Evolutionary conservation across 2,329 filamentous ascomycete genomes (phyloP).

Genomic region (Dactylellina parvicollis): DNA sequence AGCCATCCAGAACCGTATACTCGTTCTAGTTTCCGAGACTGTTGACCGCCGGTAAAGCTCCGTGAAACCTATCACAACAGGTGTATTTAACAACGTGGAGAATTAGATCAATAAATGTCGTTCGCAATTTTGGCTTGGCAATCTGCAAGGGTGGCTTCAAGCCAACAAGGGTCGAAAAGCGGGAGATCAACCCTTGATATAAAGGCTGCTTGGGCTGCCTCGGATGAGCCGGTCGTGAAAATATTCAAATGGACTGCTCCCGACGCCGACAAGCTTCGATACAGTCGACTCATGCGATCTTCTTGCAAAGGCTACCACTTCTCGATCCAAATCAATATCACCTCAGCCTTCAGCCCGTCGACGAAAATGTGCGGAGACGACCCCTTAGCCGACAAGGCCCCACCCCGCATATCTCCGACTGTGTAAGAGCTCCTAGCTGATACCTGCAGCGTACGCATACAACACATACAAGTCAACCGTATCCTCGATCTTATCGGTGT

Average conservation of each 20-base stretch:
- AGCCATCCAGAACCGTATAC: slow-evolving; percentile 20
- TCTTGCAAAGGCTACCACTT: slow-evolving; percentile 6
- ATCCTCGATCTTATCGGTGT: neutral
- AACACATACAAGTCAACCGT: slow-evolving; percentile 41
- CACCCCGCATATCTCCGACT: slow-evolving; percentile 45
- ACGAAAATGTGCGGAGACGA: slow-evolving; percentile 49
- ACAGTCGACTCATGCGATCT: slow-evolving; percentile 8
- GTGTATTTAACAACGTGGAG: slow-evolving; percentile 52
- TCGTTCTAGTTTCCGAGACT: slow-evolving; percentile 23
- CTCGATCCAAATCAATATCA: slow-evolving; percentile 16
- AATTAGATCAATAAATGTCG: slow-evolving; percentile 28
- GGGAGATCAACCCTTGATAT: slow-evolving; percentile 47
- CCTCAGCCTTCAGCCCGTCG: slow-evolving; percentile 40
- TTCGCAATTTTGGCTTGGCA: slow-evolving; percentile 54
- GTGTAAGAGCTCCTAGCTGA: slow-evolving; percentile 37
- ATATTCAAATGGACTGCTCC: neutral
- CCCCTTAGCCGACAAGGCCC: slow-evolving; percentile 44
- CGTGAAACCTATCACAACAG: slow-evolving; percentile 27
- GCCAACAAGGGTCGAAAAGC: slow-evolving; percentile 10
- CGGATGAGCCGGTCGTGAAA: slow-evolving; percentile 29
- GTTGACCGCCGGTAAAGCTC: slow-evolving; percentile 33
- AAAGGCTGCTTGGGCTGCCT: slow-evolving; percentile 22
- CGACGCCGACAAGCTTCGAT: slow-evolving; percentile 10
- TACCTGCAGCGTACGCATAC: slow-evolving; percentile 22
- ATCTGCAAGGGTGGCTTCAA: slow-evolving; percentile 30